Conservation (phyloP, 805 yeast genomes). For the Candida ortonii region DNA sequence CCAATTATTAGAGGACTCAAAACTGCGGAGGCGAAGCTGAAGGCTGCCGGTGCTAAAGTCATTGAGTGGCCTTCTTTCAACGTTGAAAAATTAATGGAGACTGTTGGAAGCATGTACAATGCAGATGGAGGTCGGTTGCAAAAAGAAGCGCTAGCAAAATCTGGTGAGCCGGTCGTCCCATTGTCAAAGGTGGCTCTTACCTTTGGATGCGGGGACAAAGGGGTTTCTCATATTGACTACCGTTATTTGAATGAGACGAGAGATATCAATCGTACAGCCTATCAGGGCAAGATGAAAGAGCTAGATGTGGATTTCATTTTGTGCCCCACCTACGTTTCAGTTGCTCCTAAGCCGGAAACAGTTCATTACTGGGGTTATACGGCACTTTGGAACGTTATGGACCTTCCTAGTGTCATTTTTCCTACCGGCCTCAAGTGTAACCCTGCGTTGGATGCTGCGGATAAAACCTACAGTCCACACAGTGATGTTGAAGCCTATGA, state of each 20-base stretch:
- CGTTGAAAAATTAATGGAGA: slow-evolving; percentile 52
- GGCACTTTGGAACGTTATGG: slow-evolving; percentile 63
- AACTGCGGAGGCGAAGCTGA: slow-evolving; percentile 47
- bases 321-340: slow-evolving; percentile 61
- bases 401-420: slow-evolving; percentile 58
- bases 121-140: slow-evolving; percentile 61
- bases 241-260: slow-evolving; percentile 46
- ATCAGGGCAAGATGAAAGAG: slow-evolving; percentile 44
- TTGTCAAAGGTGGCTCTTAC: slow-evolving; percentile 51
- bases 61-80: slow-evolving; percentile 53
- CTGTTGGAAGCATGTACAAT: slow-evolving; percentile 50
- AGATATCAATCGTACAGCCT: slow-evolving; percentile 51
- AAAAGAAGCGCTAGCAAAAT: slow-evolving; percentile 41
- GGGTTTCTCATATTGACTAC: slow-evolving; percentile 44
- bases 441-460: slow-evolving; percentile 25
- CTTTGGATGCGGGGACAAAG: slow-evolving; percentile 54
- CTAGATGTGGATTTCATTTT: slow-evolving; percentile 58
- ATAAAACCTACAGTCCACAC: slow-evolving; percentile 17
- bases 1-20: slow-evolving; percentile 42
- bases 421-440: slow-evolving; percentile 57
- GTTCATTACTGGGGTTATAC: slow-evolving; percentile 75
- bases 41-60: slow-evolving; percentile 52
- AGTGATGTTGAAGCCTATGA: slow-evolving; percentile 32
- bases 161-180: slow-evolving; percentile 65
- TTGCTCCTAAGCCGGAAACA: slow-evolving; percentile 61